Evolutionary conservation across 441 rosid genomes (phyloP), one percentile per base, ranked within the genome.

Genomic region (Erodium moschatum): DNA sequence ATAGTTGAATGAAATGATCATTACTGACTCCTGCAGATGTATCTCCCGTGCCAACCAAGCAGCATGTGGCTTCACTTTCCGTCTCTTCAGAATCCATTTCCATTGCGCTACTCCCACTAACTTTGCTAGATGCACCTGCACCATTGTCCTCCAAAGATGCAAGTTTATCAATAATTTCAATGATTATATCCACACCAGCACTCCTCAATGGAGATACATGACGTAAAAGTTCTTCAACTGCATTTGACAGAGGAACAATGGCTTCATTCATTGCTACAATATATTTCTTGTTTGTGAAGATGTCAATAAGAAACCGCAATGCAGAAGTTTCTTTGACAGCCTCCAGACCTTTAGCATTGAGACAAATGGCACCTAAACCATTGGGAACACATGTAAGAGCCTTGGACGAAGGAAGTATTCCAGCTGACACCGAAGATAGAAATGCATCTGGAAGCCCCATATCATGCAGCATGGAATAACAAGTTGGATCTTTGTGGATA

Each of bases 341-440:
- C 79, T 94, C 99, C 74, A 94, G 81, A 48, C 99, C 99, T 85
- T 77, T 90, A 74, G 86, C 80, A 75, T 90, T 91, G 77, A 94
- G 99, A 82, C 97, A 94, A 72, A 94, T 85, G 64, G 99, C 97
- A 73, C 97, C 96, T 70, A 94, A 81, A 65, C 99, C 97, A 84
- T 88, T 91, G 35, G 99, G 96, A 75, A 94, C 80, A 77, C 97
- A 91, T 65, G 92, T 85, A 78, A 94, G 91, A 67, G 97, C 97
- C 83, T 91, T 94, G 54, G 99, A 87, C 69, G 97, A 90, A 75
- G 99, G 94, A 79, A 87, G 89, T 67, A 90, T 69, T 66, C 97
- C 97, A 75, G 90, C 83, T 44, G 82, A 81, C 52, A 94, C 95
- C 64, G 99, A 94, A 74, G 96, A 83, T 70, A 94, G 81, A 84